Conservation (phyloP, 2,329 filamentous ascomycete species). For the Colletotrichum nymphaeae region DNA sequence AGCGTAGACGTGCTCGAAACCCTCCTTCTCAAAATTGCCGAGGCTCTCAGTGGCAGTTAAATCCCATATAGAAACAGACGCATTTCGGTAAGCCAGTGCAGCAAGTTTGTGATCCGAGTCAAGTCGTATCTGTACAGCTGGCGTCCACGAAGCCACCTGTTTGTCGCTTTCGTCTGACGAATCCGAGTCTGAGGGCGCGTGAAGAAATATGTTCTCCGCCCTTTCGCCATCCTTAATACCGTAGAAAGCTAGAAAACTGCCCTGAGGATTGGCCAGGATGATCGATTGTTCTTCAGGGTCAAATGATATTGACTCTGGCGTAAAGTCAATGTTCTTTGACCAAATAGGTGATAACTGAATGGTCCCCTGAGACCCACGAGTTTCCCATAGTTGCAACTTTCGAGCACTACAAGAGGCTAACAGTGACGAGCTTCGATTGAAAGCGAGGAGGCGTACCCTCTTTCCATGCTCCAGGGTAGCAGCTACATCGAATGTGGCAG, state of each 20-base stretch:
- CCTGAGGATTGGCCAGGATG: too few species aligned
- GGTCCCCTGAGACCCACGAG: too few species aligned
- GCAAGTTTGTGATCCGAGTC: background rate
- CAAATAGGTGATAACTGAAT: too few species aligned
- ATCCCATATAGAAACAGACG: background rate
- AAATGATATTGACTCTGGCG: too few species aligned
- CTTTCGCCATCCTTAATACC: too few species aligned
- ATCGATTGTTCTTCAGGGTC: too few species aligned
- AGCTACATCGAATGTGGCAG: background rate
- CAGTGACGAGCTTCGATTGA: background rate
- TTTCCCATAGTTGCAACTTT: background rate
- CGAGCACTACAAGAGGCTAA: background rate
- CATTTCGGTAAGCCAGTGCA: background rate
- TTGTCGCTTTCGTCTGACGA: background rate
- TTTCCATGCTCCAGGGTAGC: background rate
- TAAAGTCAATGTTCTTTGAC: too few species aligned
- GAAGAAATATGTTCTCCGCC: too few species aligned
- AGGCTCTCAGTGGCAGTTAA: background rate
- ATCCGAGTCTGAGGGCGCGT: background rate
- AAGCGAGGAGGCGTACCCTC: background rate
- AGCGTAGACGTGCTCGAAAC: background rate
- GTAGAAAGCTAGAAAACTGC: too few species aligned
- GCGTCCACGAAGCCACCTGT: background rate
- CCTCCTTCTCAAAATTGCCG: background rate
- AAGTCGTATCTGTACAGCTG: background rate